Evolutionary conservation across 176 grass and related monocot species (phyloP).

Genomic region (Raddia distichophylla): DNA sequence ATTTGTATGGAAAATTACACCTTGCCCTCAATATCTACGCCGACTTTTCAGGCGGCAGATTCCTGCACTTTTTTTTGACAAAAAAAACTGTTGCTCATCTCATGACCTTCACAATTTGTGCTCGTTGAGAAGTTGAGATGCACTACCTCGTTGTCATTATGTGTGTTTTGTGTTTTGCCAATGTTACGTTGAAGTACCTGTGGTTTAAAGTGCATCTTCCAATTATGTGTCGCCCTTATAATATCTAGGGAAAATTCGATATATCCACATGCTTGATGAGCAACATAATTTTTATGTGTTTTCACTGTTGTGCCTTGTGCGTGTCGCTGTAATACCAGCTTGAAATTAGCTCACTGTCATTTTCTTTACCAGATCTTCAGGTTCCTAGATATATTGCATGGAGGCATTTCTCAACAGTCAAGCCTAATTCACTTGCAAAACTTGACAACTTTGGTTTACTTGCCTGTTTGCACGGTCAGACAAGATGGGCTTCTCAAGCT

Average conservation of each 20-base stretch:
- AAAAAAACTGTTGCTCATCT: not conserved
- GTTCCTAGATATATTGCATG: slow-evolving; percentile 35
- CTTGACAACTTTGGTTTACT: not conserved
- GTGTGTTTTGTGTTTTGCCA: not conserved
- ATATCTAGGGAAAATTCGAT: not conserved
- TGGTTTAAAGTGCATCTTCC: not conserved
- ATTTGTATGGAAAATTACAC: not conserved
- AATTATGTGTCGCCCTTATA: not conserved
- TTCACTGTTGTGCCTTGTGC: not conserved
- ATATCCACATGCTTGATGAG: not conserved
- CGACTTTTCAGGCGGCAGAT: not conserved
- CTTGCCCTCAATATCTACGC: not conserved
- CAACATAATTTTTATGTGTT: not conserved
- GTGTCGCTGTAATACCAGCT: not conserved
- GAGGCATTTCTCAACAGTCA: slow-evolving; percentile 54
- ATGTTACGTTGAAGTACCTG: not conserved
- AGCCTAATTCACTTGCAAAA: slow-evolving; percentile 32
- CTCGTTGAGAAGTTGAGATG: not conserved
- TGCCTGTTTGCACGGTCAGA: slow-evolving; percentile 40
- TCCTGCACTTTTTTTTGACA: not conserved
- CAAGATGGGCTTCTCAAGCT: slow-evolving; percentile 64
- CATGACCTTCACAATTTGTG: not conserved
- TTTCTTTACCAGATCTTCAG: slow-evolving; percentile 47
- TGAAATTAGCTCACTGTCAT: not conserved
- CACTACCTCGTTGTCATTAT: not conserved